Evolutionary conservation across 495 filamentous ascomycete genomes (phyloP).

Genomic region (Cercophora newfieldiana): DNA sequence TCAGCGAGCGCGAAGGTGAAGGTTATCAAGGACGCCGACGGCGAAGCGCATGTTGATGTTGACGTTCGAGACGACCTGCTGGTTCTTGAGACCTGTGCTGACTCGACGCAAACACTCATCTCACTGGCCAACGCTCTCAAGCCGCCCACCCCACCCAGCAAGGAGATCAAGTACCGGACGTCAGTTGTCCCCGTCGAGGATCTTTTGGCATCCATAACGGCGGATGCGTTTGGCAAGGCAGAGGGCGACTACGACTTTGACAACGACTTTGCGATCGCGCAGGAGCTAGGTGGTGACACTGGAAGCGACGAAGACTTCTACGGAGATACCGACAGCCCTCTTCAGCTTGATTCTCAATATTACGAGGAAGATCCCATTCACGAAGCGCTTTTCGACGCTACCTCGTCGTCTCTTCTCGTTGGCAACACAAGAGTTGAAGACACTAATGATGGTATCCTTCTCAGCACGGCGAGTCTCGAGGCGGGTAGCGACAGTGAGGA

Average conservation of each 20-base stretch:
- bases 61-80: slow-evolving; percentile 82
- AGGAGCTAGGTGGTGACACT: slow-evolving; percentile 36
- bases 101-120: slow-evolving; percentile 93
- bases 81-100: slow-evolving; percentile 91
- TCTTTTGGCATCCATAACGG: slow-evolving; percentile 85
- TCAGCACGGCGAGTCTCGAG: slow-evolving; percentile 60
- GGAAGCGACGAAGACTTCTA: slow-evolving; percentile 38
- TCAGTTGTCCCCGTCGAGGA: slow-evolving; percentile 82
- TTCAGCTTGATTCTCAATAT: slow-evolving; percentile 43
- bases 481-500: slow-evolving; percentile 46
- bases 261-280: slow-evolving; percentile 51
- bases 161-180: slow-evolving; percentile 81
- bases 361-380: slow-evolving; percentile 37
- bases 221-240: slow-evolving; percentile 69
- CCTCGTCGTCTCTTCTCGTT: slow-evolving; percentile 34
- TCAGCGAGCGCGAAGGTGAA: slow-evolving; percentile 67
- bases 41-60: slow-evolving; percentile 68
- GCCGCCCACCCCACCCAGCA: slow-evolving; percentile 78
- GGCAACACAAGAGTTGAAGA: slow-evolving; percentile 45
- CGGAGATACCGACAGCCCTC: slow-evolving; percentile 34
- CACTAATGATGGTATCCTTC: slow-evolving; percentile 58
- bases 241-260: slow-evolving; percentile 59
- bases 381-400: slow-evolving; percentile 45
- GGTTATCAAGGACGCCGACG: slow-evolving; percentile 49
- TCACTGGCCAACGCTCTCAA: slow-evolving; percentile 75